Conservation (phyloP, 2,329 filamentous ascomycete species). For the Fusarium algeriense region DNA sequence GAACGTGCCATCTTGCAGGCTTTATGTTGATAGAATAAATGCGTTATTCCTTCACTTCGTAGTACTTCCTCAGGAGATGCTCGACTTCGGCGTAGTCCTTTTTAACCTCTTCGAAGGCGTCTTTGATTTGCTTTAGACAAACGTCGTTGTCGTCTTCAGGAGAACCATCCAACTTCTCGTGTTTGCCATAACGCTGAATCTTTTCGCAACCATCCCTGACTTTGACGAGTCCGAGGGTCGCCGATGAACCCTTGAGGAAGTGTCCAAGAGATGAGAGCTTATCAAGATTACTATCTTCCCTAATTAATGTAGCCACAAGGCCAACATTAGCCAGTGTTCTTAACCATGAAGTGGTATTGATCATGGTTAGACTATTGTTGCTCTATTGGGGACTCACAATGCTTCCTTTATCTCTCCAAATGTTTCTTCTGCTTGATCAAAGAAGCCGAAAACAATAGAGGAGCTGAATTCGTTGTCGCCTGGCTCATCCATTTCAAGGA, state of each 20-base stretch:
- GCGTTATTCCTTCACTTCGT: constrained; percentile 43
- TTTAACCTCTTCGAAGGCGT: constrained; percentile 79
- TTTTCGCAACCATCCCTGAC: constrained; percentile 95
- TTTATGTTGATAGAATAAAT: constrained; percentile 14
- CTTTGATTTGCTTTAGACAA: constrained; percentile 77
- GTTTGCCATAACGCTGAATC: constrained; percentile 91
- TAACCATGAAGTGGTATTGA: not conserved
- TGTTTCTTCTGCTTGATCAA: constrained; percentile 88
- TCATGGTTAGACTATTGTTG: not conserved
- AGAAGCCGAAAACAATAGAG: constrained; percentile 91
- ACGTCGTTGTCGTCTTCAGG: constrained; percentile 74
- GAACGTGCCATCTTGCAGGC: constrained; percentile 7
- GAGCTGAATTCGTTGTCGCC: constrained; percentile 88
- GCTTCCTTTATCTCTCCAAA: constrained; percentile 86
- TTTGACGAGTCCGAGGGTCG: constrained; percentile 89
- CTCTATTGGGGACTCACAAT: constrained; percentile 87
- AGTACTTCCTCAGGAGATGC: constrained; percentile 77
- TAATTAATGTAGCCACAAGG: constrained; percentile 52
- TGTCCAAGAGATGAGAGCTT: constrained; percentile 87
- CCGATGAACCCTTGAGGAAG: constrained; percentile 97
- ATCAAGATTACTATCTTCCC: constrained; percentile 75
- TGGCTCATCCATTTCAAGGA: constrained; percentile 98
- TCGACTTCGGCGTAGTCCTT: constrained; percentile 81
- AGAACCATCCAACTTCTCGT: constrained; percentile 81
- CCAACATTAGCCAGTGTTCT: constrained; percentile 3